Evolutionary conservation across 2,329 filamentous ascomycete species (phyloP).

Genomic region (Lachnellula cervina): DNA sequence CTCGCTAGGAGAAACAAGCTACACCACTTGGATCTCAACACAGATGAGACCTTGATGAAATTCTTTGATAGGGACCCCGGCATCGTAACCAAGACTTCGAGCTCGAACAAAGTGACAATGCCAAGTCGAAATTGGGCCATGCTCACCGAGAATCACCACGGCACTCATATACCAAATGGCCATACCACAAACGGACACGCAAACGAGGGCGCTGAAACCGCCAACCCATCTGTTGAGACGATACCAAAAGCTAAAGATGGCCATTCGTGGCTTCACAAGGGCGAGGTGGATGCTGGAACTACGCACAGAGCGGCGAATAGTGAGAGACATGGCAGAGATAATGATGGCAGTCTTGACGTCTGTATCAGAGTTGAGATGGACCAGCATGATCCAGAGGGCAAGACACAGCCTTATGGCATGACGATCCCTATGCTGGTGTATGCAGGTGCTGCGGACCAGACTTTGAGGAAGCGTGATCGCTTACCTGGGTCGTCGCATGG

Average conservation of each 20-base stretch:
- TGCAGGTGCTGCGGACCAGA: slow-evolving; percentile 15
- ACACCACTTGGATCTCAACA: slow-evolving; percentile 63
- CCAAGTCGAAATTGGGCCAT: slow-evolving; percentile 90
- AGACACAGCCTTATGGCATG: slow-evolving; percentile 77
- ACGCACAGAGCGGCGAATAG: slow-evolving; percentile 65
- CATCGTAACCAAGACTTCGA: slow-evolving; percentile 64
- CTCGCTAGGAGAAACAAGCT: slow-evolving; percentile 86
- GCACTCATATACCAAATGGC: slow-evolving; percentile 34
- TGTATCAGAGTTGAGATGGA: slow-evolving; percentile 83
- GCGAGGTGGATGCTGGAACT: slow-evolving; percentile 76
- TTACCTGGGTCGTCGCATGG: not conserved
- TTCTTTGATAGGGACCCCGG: slow-evolving; percentile 90
- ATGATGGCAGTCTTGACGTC: slow-evolving; percentile 68
- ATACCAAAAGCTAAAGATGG: slow-evolving; percentile 53
- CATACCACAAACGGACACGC: slow-evolving; percentile 17
- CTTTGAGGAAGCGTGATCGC: slow-evolving; percentile 16
- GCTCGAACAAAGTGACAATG: slow-evolving; percentile 81
- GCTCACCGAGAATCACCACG: slow-evolving; percentile 81
- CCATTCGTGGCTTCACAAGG: slow-evolving; percentile 66
- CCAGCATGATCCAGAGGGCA: slow-evolving; percentile 74
- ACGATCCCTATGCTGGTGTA: slow-evolving; percentile 60
- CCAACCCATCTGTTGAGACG: slow-evolving; percentile 12
- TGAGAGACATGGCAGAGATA: slow-evolving; percentile 47
- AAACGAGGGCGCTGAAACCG: slow-evolving; percentile 3
- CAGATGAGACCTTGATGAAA: slow-evolving; percentile 89